phyloP scores from a whole-genome alignment of 2,329 filamentous ascomycete species.

The Teratosphaeria epicoccoides region DNA sequence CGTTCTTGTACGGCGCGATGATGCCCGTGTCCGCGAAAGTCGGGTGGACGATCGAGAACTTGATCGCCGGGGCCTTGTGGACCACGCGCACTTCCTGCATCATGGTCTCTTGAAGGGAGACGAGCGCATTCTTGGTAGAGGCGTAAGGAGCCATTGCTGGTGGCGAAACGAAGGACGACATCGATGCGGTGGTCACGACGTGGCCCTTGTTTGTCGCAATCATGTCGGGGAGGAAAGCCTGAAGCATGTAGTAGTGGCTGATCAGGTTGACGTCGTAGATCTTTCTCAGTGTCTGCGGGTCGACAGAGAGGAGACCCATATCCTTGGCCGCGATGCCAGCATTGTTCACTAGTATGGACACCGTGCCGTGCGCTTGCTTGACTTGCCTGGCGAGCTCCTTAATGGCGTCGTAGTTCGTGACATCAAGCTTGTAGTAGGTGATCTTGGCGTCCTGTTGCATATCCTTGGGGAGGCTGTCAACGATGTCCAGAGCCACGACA shows the following conservation, averaged over 20 bases:
- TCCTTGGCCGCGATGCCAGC: constrained; percentile 38
- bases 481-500: constrained; percentile 29
- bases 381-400: constrained; percentile 30
- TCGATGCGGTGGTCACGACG: constrained; percentile 45
- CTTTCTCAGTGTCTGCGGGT: constrained; percentile 33
- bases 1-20: constrained; percentile 21
- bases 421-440: constrained; percentile 35
- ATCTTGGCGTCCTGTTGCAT: constrained; percentile 20
- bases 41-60: constrained; percentile 33
- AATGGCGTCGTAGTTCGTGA: constrained; percentile 38
- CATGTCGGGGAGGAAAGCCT: constrained; percentile 45
- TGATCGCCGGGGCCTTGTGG: constrained; percentile 33
- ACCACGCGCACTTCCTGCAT: constrained; percentile 30
- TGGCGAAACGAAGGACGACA: constrained; percentile 37
- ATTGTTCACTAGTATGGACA: constrained; percentile 40
- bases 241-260: constrained; percentile 39
- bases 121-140: constrained; percentile 40
- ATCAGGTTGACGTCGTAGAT: constrained; percentile 45
- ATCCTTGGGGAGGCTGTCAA: constrained; percentile 23
- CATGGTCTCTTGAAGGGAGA: constrained; percentile 44
- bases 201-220: constrained; percentile 43
- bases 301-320: constrained; percentile 34
- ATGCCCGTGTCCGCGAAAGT: constrained; percentile 32
- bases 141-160: constrained; percentile 37
- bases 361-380: constrained; percentile 31